Percentiles rank a stretch among this genome's conserved stretches.
Conservation (phyloP, 75 land plant species). For the Picea glauca region DNA sequence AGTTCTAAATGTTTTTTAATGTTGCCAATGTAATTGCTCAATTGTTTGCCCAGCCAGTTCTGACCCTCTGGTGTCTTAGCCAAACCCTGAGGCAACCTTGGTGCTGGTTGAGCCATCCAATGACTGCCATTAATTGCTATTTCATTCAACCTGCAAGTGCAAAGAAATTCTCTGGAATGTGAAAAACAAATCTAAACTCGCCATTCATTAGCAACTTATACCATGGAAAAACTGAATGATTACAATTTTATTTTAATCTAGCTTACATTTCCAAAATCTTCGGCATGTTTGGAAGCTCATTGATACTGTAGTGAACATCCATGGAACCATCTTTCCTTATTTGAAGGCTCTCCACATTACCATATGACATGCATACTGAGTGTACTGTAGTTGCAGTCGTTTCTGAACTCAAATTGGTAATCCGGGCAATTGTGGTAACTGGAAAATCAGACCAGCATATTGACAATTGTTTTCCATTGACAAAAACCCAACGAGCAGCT, state of each 20-base stretch:
- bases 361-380: constrained; percentile 7
- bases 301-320: background rate
- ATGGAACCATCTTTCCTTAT: background rate
- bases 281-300: background rate
- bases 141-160: background rate
- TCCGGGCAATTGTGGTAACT: constrained; percentile 1
- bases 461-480: constrained; percentile 11
- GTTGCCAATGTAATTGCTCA: background rate
- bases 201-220: background rate
- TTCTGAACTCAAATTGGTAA: background rate
- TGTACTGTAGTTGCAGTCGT: background rate
- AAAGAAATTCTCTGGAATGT: background rate
- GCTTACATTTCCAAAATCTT: background rate
- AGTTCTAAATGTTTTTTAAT: background rate
- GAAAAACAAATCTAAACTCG: background rate
- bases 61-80: constrained; percentile 7
- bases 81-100: constrained; percentile 1
- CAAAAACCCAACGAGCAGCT: constrained; percentile 7
- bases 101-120: constrained; percentile 10
- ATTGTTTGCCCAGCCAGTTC: constrained; percentile 1
- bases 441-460: constrained; percentile 5
- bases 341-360: constrained; percentile 4
- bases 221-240: background rate
- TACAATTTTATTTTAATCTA: background rate
- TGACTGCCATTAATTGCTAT: background rate